A percentile compares a stretch with the other conserved stretches of the same genome.
Evolutionary conservation across 345 rosid species (phyloP).

Genomic region (Toxicodendron radicans): DNA sequence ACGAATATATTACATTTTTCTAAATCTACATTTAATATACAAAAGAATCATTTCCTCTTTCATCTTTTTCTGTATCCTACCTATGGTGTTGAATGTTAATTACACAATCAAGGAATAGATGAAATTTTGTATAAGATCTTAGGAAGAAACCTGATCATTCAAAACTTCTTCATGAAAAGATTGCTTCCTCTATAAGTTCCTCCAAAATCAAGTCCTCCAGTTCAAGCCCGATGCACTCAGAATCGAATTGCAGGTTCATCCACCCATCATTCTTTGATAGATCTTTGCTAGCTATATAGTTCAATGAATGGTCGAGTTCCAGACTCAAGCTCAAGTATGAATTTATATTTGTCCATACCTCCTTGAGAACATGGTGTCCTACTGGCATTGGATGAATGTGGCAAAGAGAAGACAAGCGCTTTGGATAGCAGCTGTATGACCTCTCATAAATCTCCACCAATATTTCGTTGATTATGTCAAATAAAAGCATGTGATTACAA

Average conservation of each 20-base stretch:
- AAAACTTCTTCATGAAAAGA: not conserved
- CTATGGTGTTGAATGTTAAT: not conserved
- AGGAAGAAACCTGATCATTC: no score
- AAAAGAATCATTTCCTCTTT: not conserved
- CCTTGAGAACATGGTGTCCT: constrained; percentile 56
- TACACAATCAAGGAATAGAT: not conserved
- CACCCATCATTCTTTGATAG: constrained; percentile 56
- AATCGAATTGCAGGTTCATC: constrained; percentile 81
- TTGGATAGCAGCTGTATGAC: constrained; percentile 57
- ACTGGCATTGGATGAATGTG: constrained; percentile 56
- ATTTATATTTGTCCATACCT: constrained; percentile 66
- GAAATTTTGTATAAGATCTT: not conserved
- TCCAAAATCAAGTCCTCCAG: constrained; percentile 67
- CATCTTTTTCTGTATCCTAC: not conserved
- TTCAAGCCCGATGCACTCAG: constrained; percentile 70
- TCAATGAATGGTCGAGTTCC: constrained; percentile 37
- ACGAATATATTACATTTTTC: not conserved
- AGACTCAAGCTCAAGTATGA: constrained; percentile 47
- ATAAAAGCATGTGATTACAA: constrained; percentile 48
- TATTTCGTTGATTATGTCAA: constrained; percentile 72
- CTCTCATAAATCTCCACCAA: constrained; percentile 59
- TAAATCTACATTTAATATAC: not conserved
- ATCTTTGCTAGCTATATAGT: constrained; percentile 49
- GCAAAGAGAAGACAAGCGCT: constrained; percentile 50
- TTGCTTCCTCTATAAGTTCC: constrained; percentile 63